Percentiles rank a stretch among this genome's conserved stretches.
These are phyloP conservation scores for Calcarisporium arbuscula DNA, from an alignment of 2,329 filamentous ascomycete genomes.

Conservation along the genomic window DNA sequence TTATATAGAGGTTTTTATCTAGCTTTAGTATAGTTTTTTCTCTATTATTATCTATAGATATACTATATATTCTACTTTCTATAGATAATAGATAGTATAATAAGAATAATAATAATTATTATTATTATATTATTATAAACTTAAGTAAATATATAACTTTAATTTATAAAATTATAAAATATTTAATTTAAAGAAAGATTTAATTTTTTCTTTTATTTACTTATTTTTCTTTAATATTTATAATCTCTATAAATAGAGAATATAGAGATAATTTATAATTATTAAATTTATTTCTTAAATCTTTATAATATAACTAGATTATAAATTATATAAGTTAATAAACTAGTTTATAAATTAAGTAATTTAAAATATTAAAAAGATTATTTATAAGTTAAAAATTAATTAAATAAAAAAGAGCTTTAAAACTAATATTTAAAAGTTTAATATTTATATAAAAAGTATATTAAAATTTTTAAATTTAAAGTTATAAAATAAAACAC, in stretches of 20 bases:
- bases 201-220: background rate
- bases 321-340: background rate
- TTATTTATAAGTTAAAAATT: background rate
- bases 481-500: slow-evolving; percentile 6
- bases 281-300: background rate
- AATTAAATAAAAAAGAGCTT: background rate
- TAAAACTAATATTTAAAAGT: background rate
- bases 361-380: background rate
- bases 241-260: background rate
- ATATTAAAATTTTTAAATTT: background rate
- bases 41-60: background rate
- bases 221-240: background rate
- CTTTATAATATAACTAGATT: too few relatives aligned
- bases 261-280: background rate
- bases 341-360: background rate
- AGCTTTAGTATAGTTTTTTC: background rate
- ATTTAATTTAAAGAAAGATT: background rate
- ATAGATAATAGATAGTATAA: background rate
- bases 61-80: background rate
- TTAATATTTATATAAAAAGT: background rate
- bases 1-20: background rate
- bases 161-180: background rate
- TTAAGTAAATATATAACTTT: background rate
- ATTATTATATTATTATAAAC: background rate
- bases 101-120: background rate